Evolutionary conservation across 1,284 basidiomycete genomes (phyloP), one percentile per base, ranked within the genome.

Genomic region (Malassezia dermatis): DNA sequence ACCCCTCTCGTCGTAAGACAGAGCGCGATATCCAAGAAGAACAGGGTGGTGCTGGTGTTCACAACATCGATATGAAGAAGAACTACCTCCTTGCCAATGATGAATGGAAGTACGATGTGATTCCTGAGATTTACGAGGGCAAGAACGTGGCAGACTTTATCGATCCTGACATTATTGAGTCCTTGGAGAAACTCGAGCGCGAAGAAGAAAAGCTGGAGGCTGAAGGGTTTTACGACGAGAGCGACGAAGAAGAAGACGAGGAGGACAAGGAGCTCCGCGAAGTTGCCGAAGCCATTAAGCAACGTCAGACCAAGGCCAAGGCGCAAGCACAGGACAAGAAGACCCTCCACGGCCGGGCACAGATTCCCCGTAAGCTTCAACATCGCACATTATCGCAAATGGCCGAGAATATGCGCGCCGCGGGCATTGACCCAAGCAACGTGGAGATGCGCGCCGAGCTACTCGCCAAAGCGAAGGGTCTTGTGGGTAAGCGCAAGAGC

Each of bases 101-200:
- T 47, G 85, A 88, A 50, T 99, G 93, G 93, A 99, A 95, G 79
- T 81, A 85, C 78, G 93, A 99, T 74, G 81, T 83, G 64, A 87
- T 98, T 23, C 94, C 93, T 26, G 94, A 98, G 77, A 87, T 99
- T 71, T 84, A 89, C 83, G 83, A 96, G 64, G 94, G 93, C 78
- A 96, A 96, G 82, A 99, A 99, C 78, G 79, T 99, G 53, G 91
- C 91, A 35, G 93, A 99, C 80, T 98, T 99, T 68, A 87, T 98
- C 77, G 94, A 98, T 76, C 87, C 90, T n/a, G 94, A 99, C 72
- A 98, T 99, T 64, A 83, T 84, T 37, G 89, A 91, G 77, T 91
- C 89, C 77, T 84, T 99, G 56, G 93, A 96, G 73, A 93, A 89
- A 10, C 83, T 99, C 51, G 94, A 99, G 78, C 83, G 87, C 34